Conservation (phyloP, 345 rosid species). For the Aurinia saxatilis region DNA sequence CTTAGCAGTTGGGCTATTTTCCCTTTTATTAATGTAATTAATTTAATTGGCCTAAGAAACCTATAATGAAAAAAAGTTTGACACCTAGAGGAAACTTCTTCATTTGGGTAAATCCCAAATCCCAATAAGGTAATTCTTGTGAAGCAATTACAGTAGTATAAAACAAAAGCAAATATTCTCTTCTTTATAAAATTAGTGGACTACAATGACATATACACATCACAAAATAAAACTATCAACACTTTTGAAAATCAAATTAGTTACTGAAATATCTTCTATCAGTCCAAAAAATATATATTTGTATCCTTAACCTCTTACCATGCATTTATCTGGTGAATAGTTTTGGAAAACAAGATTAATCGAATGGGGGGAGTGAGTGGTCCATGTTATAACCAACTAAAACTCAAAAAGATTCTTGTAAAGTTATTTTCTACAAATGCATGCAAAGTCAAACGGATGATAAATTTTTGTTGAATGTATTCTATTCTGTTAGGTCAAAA, state of each 20-base stretch:
- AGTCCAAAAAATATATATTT: neutral
- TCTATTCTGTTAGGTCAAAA: constrained; percentile 28
- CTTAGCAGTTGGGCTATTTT: constrained; percentile 29
- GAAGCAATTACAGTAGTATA: constrained; percentile 2
- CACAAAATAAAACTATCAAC: neutral
- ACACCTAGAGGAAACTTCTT: constrained; percentile 26
- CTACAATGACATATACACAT: neutral
- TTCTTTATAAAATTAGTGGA: neutral
- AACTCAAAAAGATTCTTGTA: constrained; percentile 8
- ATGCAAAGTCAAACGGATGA: constrained; percentile 30
- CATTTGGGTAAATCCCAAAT: constrained; percentile 31
- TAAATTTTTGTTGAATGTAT: constrained; percentile 30
- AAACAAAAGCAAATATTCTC: constrained; percentile 15
- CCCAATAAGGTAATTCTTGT: constrained; percentile 23
- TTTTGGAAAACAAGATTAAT: neutral
- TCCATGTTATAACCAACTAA: constrained; percentile 14
- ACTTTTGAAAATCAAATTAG: neutral
- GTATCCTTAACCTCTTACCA: neutral
- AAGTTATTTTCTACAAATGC: constrained; percentile 22
- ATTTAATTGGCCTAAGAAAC: constrained; percentile 1
- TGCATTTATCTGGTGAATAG: neutral
- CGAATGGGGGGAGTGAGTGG: neutral
- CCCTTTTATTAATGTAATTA: neutral
- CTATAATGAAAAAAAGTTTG: neutral
- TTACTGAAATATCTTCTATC: no score